phyloP scores from a whole-genome alignment of 1,284 basidiomycete genomes.

The Athelia sp. region DNA sequence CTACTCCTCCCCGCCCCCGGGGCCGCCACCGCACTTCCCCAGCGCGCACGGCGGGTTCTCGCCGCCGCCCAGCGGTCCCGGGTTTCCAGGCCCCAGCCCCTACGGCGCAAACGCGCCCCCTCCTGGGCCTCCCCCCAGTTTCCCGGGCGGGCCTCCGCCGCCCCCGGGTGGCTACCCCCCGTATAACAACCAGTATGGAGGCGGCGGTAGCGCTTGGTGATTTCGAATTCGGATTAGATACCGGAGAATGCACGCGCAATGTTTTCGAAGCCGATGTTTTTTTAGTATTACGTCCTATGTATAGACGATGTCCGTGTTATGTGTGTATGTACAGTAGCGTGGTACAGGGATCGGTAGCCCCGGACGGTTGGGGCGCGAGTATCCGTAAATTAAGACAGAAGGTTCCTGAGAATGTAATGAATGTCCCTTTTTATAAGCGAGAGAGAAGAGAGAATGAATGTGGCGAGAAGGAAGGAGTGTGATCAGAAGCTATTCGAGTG shows the following conservation, averaged over 20 bases:
- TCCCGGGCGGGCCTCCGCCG: slow-evolving; percentile 6
- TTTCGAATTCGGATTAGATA: background rate
- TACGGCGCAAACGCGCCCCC: background rate
- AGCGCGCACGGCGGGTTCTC: slow-evolving; percentile 22
- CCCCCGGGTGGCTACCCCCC: slow-evolving; percentile 8
- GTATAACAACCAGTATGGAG: slow-evolving; percentile 2
- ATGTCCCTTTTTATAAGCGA: too few relatives aligned
- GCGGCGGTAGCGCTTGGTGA: slow-evolving; percentile 1
- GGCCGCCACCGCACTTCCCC: slow-evolving; percentile 7
- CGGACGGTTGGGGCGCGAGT: too few relatives aligned
- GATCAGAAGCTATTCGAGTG: background rate
- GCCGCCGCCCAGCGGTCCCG: slow-evolving; percentile 15
- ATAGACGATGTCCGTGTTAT: too few relatives aligned
- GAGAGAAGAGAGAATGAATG: too few relatives aligned
- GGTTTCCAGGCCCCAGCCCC: slow-evolving; percentile 20
- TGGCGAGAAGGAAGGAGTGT: background rate
- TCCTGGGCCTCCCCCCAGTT: background rate
- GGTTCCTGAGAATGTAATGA: too few relatives aligned
- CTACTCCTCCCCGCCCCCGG: slow-evolving; percentile 7
- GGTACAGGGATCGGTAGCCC: too few relatives aligned
- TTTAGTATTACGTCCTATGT: too few relatives aligned
- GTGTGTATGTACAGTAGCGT: too few relatives aligned
- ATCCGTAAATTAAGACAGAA: too few relatives aligned
- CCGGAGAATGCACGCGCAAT: too few relatives aligned
- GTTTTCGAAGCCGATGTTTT: too few relatives aligned